phyloP scores from a whole-genome alignment of 371 early-diverging fungal genomes.

The Mucor racemosus region DNA sequence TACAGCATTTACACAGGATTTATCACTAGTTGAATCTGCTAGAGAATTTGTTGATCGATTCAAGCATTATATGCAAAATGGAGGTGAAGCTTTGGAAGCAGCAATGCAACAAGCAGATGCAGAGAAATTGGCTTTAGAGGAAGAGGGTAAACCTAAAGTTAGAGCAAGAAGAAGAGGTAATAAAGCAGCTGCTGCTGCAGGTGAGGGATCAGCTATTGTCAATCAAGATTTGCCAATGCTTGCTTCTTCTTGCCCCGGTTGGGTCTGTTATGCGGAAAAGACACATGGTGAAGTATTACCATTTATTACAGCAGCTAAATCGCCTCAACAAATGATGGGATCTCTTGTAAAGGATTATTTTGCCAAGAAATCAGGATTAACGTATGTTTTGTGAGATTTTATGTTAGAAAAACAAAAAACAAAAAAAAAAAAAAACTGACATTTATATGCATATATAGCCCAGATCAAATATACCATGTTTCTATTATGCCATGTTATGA shows the following conservation, averaged over 20 bases:
- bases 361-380: constrained; percentile 62
- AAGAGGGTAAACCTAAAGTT: constrained; percentile 25
- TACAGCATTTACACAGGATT: constrained; percentile 83
- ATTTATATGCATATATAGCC: constrained; percentile 35
- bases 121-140: constrained; percentile 26
- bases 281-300: constrained; percentile 89
- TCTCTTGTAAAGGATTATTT: constrained; percentile 84
- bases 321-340: constrained; percentile 97
- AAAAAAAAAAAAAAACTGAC: not conserved
- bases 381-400: constrained; percentile 31
- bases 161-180: constrained; percentile 28
- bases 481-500: constrained; percentile 98
- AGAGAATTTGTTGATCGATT: constrained; percentile 88
- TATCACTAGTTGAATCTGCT: constrained; percentile 84
- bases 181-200: not conserved
- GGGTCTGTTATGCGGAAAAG: constrained; percentile 99
- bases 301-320: constrained; percentile 83
- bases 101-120: constrained; percentile 38
- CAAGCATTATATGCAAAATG: constrained; percentile 44
- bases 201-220: constrained; percentile 17
- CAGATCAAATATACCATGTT: constrained; percentile 86
- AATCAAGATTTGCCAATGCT: constrained; percentile 69
- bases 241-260: constrained; percentile 89
- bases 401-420: not conserved
- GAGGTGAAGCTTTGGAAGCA: constrained; percentile 47